Base-by-base conservation (phyloP, 495 filamentous ascomycete species). In the Echria macrotheca region DNA sequence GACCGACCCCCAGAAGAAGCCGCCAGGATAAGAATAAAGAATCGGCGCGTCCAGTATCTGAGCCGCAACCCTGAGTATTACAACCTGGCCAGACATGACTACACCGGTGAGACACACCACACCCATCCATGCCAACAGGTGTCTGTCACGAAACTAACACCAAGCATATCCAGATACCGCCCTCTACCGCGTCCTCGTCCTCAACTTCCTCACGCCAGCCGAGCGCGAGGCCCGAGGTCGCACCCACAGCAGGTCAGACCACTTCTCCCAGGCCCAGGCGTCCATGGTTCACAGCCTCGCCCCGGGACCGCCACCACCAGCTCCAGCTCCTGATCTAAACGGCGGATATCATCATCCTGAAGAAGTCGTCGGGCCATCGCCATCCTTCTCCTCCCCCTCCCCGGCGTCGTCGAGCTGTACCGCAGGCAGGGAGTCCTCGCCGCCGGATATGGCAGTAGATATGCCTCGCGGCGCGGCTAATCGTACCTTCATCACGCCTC, bases 161-260 rank as follows among this genome's bases (percentile, higher is more conserved):
- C 22, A 25, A 31, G 2, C 14, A 0, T 17, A n/a, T 0, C 10
- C 21, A 85, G 86, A 90, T 64, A 86, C 87, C 0, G 70, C 91
- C 18, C 75, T 89, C 35, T 90, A 94, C 69, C 87, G 91, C 60
- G 78, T 79, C 45, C 72, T 90, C 11, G 79, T 94, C 56, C 82
- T 86, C 36, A 84, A 83, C 52, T 91, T 90, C 65, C 87, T 88
- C 44, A 81, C 80, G 2, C 62, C 84, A 11, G 72, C 75, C 11
- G 87, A 94, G 68, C 75, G 86, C 44, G 83, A 89, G 63, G 76
- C 72, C 11, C 84, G 88, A 50, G 85, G 83, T 10, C 78, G 77
- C 11, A 70, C 66, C n/a, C n/a, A n/a, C n/a, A n/a, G n/a, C n/a
- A n/a, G n/a, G n/a, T n/a, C n/a, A n/a, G n/a, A n/a, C n/a, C n/a